A percentile compares a stretch with the other conserved stretches of the same genome.
Evolutionary conservation across 1,139 yeast genomes (phyloP).

Genomic region (Geotrichum reessii): DNA sequence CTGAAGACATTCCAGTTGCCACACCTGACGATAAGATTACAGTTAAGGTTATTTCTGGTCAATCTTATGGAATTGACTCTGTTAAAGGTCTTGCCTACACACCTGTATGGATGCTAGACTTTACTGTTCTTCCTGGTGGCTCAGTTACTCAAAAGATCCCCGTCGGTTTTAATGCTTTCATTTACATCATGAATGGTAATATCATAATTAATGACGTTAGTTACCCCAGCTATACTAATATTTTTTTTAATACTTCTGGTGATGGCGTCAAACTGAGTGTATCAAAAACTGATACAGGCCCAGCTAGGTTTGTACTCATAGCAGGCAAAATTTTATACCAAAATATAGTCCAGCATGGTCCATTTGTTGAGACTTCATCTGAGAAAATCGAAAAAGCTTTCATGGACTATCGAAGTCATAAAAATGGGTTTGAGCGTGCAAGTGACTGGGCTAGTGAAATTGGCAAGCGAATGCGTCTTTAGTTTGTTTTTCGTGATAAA

Average conservation of each 20-base stretch:
- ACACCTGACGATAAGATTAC: constrained; percentile 68
- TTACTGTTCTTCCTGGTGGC: constrained; percentile 61
- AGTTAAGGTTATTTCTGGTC: constrained; percentile 79
- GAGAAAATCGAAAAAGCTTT: constrained; percentile 54
- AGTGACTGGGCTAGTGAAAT: constrained; percentile 62
- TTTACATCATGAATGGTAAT: constrained; percentile 65
- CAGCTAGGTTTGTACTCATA: constrained; percentile 36
- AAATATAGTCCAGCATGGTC: constrained; percentile 70
- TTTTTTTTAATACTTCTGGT: constrained; percentile 36
- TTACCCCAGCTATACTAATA: constrained; percentile 40
- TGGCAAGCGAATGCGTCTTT: constrained; percentile 21
- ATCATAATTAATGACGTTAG: constrained; percentile 40
- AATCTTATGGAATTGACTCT: constrained; percentile 70
- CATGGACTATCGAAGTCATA: constrained; percentile 30
- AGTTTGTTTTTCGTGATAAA: not conserved
- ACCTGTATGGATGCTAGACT: constrained; percentile 65
- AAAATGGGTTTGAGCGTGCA: constrained; percentile 62
- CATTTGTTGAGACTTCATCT: constrained; percentile 62
- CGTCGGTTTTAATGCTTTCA: constrained; percentile 60
- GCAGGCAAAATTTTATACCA: constrained; percentile 71
- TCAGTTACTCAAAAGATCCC: constrained; percentile 60
- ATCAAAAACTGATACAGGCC: constrained; percentile 22
- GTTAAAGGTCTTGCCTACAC: constrained; percentile 74
- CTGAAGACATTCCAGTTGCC: constrained; percentile 64
- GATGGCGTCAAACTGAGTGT: constrained; percentile 28